Base-by-base conservation (phyloP, 805 yeast species). In the Teunomyces stri region DNA sequence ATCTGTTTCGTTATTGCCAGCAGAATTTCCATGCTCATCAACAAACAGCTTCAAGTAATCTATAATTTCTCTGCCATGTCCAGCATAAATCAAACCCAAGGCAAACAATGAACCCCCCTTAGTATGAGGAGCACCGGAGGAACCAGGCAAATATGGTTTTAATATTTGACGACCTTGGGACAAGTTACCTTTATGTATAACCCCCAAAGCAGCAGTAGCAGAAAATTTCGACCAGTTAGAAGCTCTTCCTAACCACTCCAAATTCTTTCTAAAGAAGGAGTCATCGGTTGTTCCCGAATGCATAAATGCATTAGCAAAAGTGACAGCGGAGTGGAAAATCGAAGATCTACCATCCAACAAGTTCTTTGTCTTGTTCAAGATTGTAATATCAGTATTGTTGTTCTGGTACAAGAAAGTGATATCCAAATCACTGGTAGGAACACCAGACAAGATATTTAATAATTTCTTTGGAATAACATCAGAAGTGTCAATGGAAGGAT, bases 161-260 rank as follows among this genome's bases (percentile, higher is more conserved):
- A 94, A 78, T 43, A 92, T 82, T 53, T 84, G 80, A 62, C 84
- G 83, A 45, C 98, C 99, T 63, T 90, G 96, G 0, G 96, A 80
- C 48, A 94, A 76, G 66, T 92, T 92, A 45, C 99, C 98, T 61
- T 86, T 87, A 65, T 94, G 98, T 56, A 94, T 91, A 27, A 92
- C 98, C 63, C 99, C 99, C 51, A 94, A 74, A 11, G 98, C 97
- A 6, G 98, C 98, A 11, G 98, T 92, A 2, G 98, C 97, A 0
- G 96, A 84, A 66, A 94, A 94, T 64, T 92, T 94, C 5, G 97
- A 90, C 99, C 99, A 94, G 68, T 92, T 90, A 41, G 92, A 85
- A n/a, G 99, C 97, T 69, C 90, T 89, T 38, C 96, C 95, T 55
- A 94, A 76, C 97, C 98, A 94, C 59, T 92, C 97, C 60, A 90